Evolutionary conservation across 352 stramenopile species (phyloP).

Genomic region (Globisporangium megalacanthum): DNA sequence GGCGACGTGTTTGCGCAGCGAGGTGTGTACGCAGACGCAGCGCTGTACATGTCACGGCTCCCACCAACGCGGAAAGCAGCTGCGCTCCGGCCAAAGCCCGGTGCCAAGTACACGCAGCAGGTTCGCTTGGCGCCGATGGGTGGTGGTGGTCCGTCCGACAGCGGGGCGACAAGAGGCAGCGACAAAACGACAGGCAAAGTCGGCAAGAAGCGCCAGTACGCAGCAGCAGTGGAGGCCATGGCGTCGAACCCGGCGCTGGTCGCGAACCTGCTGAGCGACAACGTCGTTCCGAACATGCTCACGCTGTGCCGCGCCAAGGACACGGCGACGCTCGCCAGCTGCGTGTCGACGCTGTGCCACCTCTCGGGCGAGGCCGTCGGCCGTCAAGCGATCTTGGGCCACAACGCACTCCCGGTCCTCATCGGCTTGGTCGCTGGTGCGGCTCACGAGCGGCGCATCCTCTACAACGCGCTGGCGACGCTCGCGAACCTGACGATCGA

Average conservation of each 20-base stretch:
- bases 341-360: slow-evolving; percentile 54
- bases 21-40: slow-evolving; percentile 57
- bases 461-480: slow-evolving; percentile 22
- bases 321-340: slow-evolving; percentile 35
- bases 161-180: slow-evolving; percentile 7
- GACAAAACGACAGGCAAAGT: slow-evolving; percentile 22
- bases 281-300: slow-evolving; percentile 56
- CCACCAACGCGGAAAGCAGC: slow-evolving; percentile 39
- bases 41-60: slow-evolving; percentile 69
- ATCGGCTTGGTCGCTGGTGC: slow-evolving; percentile 18
- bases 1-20: slow-evolving; percentile 73
- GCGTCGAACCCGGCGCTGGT: slow-evolving; percentile 47
- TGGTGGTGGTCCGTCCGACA: slow-evolving; percentile 4
- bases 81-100: slow-evolving; percentile 21
- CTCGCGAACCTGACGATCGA: slow-evolving; percentile 76
- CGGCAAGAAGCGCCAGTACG: slow-evolving; percentile 59
- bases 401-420: slow-evolving; percentile 44
- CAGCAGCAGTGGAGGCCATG: slow-evolving; percentile 60
- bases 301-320: slow-evolving; percentile 62
- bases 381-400: slow-evolving; percentile 43
- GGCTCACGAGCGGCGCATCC: slow-evolving; percentile 4
- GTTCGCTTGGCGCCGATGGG: slow-evolving; percentile 49
- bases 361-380: slow-evolving; percentile 38
- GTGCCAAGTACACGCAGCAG: slow-evolving; percentile 33
- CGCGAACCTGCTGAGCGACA: slow-evolving; percentile 44